Base-by-base conservation (phyloP, 129 eudicot species). In the Centaurea solstitialis region DNA sequence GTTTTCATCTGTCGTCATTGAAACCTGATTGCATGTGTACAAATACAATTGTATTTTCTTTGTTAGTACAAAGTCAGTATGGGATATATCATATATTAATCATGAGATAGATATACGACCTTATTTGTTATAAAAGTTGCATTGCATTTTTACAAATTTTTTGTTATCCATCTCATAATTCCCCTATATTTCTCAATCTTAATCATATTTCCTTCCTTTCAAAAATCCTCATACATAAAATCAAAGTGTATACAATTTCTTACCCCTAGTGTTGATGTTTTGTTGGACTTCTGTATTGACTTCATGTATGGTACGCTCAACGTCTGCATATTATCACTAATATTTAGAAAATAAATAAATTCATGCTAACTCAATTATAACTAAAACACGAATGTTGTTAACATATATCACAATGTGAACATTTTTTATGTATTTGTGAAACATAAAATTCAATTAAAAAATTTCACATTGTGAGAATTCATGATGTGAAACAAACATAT, bases 251-350 rank as follows among this genome's bases (percentile, higher is more conserved):
- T 37, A 10, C 9, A 28, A 47, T 71, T 0, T 75, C 91, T 85
- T 91, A 93, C 98, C 94, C 82, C 90, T 72, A 76, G 90, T 26
- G 71, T 74, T 21, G 85, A 75, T 66, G 81, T 76, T 45, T 74
- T 72, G 78, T 81, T 80, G 73, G 84, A 71, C 77, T 88, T 89
- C 69, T 84, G 83, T 50, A 97, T 71, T 79, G 91, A 83, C 89
- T 93, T 93, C 94, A 93, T 88, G 86, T 93, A 93, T 74, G 98
- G 98, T 39, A 93, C 98, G 20, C 94, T 93, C 47, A 93, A 73
- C 13, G 97, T 93, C 98, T 93, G 87, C 83, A 78, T 45, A 73
- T 4, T 38, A 9, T 74, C 26, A 65, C 2, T 12, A 15, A 45
- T 43, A 20, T 22, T 79, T 71, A 70, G 12, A 64, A 5, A 68